Evolutionary conservation across 768 basidiomycete genomes (phyloP), one percentile per base, ranked within the genome.

Genomic region (Podaxis carcinomalis): DNA sequence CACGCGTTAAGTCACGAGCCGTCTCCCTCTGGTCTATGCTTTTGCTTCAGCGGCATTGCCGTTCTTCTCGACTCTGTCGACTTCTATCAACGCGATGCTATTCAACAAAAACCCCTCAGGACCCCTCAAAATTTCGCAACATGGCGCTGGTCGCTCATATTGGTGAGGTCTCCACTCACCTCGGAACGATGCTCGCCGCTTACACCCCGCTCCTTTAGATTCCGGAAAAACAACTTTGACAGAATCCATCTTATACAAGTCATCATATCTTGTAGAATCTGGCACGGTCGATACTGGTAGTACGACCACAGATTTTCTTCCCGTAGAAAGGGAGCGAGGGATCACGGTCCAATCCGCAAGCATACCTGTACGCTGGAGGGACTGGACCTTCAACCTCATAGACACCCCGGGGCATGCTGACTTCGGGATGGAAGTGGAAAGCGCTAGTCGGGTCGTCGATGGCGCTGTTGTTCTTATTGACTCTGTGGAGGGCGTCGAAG

Each of bases 371-470:
- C 81, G 83, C 68, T 93, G 92, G 92, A 88, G 87, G 70, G 73
- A 87, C 57, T 92, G 90, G 89, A 86, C 82, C 1, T 89, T 91
- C 73, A 95, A 94, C 69, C 82, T 95, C 49, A 87, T 95, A 50
- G 93, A 95, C 68, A 95, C 93, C 2, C 93, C 93, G 14, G 93
- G 93, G 37, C 93, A 95, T 74, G 93, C 92, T 4, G 93, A 95
- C 71, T 95, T 95, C 73, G 93, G 93, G n/a, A 94, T 95, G 92
- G 93, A 95, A 68, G 93, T 95, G 27, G 93, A 95, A 73, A 91
- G 92, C 67, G 93, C 93, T 6, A 94, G 92, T 68, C 85, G 93
- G 28, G 89, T 95, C 14, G 85, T 94, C 3, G 93, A 95, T 64
- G 93, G 93, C 59, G 93, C 92, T 14, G 86, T 95, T 28, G 90